Conservation (phyloP, 2,329 filamentous ascomycete genomes). For the Chrysoporthe cubensis region DNA sequence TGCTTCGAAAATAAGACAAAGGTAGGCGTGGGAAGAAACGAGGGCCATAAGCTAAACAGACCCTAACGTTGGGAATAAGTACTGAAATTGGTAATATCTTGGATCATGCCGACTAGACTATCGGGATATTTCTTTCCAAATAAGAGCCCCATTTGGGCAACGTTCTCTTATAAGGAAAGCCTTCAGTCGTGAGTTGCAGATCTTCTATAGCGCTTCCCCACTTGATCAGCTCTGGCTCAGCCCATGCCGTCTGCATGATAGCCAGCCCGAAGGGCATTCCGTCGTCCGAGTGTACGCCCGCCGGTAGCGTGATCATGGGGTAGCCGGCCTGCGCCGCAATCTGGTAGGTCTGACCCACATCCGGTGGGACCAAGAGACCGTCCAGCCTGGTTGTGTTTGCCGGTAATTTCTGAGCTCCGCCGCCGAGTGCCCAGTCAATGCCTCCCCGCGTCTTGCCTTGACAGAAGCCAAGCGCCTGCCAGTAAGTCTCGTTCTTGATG, state of each 20-base stretch:
- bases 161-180: slow-evolving; percentile 48
- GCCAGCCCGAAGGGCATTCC: slow-evolving; percentile 67
- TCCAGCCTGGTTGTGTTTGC: slow-evolving; percentile 47
- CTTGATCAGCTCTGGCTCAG: slow-evolving; percentile 59
- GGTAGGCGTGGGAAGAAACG: too few relatives aligned
- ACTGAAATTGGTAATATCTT: too few relatives aligned
- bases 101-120: slow-evolving; percentile 20
- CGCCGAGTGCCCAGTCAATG: slow-evolving; percentile 68
- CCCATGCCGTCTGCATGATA: slow-evolving; percentile 64
- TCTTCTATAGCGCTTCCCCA: slow-evolving; percentile 69
- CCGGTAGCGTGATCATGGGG: slow-evolving; percentile 71
- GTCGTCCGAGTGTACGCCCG: slow-evolving; percentile 54
- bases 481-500: slow-evolving; percentile 66
- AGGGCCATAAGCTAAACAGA: too few relatives aligned
- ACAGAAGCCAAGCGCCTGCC: slow-evolving; percentile 66
- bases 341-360: slow-evolving; percentile 69
- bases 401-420: slow-evolving; percentile 38
- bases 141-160: slow-evolving; percentile 59
- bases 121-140: slow-evolving; percentile 48
- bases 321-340: slow-evolving; percentile 78
- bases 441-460: slow-evolving; percentile 64
- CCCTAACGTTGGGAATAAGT: too few relatives aligned
- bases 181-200: slow-evolving; percentile 49
- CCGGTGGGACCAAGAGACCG: slow-evolving; percentile 69
- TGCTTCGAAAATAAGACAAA: too few relatives aligned